Base-by-base conservation (phyloP, 495 filamentous ascomycete genomes). In the Thermothielavioides terrestris region DNA sequence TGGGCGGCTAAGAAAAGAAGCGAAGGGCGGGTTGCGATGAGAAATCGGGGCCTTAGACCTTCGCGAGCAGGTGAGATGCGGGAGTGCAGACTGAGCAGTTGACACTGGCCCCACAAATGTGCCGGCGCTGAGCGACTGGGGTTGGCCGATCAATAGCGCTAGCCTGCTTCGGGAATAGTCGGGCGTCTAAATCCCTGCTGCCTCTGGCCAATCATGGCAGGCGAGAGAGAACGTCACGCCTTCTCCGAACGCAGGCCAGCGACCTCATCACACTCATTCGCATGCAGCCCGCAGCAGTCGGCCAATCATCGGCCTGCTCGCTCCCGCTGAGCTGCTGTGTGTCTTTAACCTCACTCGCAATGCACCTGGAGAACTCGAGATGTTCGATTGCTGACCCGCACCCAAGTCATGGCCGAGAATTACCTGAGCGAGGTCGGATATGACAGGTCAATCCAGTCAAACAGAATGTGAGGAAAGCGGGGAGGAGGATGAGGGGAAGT, bases 181-280 rank as follows among this genome's bases (percentile, higher is more conserved):
- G 56, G 69, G 71, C 71, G 70, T 71, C 68, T 72, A 73, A 64
- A 65, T 68, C 62, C 65, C 42, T 55, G 53, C 26, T 20, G 9
- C 42, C 45, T 62, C 59, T 68, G 61, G 66, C 56, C 61, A 62
- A 63, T 61, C 52, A 62, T 49, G 41, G 62, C 40, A 53, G 54
- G 52, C 54, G 9, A 32, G 26, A 14, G 10, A 32, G 45, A 39
- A 59, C 55, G 38, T 53, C 51, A 53, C 50, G 36, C 52, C 45
- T 50, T 58, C 40, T 23, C 22, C 26, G 26, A 37, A 23, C 22
- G 25, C 45, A 46, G n/a, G 14, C 34, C 51, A 50, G 52, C 53
- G 17, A 14, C 39, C 28, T 45, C 52, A 62, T 64, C 63, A 62
- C 61, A 57, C 57, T 32, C 31, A 38, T 25, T 41, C n/a, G 28